phyloP scores from a whole-genome alignment of 179 eudicot genomes.

The Sideroxylon spinosum region DNA sequence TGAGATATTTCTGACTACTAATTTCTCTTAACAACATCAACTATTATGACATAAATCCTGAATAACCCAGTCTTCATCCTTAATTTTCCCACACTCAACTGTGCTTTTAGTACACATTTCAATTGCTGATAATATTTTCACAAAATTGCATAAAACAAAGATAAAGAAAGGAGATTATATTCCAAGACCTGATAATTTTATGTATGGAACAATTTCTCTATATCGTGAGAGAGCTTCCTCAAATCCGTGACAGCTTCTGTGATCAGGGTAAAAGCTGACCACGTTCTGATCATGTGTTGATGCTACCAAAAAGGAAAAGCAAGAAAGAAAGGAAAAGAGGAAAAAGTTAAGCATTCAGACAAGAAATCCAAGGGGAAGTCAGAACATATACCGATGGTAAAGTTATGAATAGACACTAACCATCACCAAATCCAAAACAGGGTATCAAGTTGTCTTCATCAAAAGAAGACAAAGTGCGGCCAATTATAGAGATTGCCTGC shows the following conservation, averaged over 20 bases:
- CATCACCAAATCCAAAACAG: constrained; percentile 91
- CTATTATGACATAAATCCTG: neutral
- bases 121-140: neutral
- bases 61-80: neutral
- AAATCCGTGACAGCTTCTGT: constrained; percentile 65
- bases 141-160: neutral
- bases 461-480: constrained; percentile 74
- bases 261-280: constrained; percentile 73
- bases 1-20: neutral
- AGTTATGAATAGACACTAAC: constrained; percentile 34
- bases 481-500: constrained; percentile 86
- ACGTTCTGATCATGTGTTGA: constrained; percentile 64
- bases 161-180: neutral
- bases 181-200: constrained; percentile 59
- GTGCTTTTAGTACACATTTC: neutral
- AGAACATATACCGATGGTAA: neutral
- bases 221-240: constrained; percentile 85
- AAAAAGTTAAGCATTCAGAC: neutral
- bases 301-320: constrained; percentile 28
- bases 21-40: neutral
- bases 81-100: neutral
- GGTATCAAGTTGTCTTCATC: constrained; percentile 90
- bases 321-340: too few species aligned
- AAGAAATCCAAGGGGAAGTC: neutral
- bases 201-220: constrained; percentile 55